Conservation (phyloP, 2,329 filamentous ascomycete genomes). For the Ceratocystis lukuohia region DNA sequence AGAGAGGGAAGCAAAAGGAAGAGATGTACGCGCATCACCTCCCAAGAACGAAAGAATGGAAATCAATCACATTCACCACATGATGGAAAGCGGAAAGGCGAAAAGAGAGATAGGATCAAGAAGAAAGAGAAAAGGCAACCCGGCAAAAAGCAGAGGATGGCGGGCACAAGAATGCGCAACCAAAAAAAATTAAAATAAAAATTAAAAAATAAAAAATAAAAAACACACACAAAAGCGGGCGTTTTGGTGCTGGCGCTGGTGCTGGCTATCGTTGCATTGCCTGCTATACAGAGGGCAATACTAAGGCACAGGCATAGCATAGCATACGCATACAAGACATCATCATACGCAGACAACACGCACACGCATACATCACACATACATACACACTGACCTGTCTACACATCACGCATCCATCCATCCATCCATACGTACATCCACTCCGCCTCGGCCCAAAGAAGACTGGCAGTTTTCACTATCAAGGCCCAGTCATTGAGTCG, state of each 20-base stretch:
- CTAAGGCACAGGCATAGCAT: no score
- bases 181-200: not conserved
- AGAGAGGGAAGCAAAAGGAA: not conserved
- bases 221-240: not conserved
- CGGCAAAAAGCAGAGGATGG: not conserved
- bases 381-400: no score
- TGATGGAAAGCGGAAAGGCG: not conserved
- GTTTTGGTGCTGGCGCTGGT: not conserved
- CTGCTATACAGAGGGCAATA: no score
- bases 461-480: no score
- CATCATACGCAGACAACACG: no score
- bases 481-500: no score
- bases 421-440: no score
- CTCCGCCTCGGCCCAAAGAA: no score
- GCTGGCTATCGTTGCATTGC: not conserved
- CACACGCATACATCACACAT: no score
- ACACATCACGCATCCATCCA: no score
- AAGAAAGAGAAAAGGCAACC: not conserved
- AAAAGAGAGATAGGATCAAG: not conserved
- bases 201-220: not conserved
- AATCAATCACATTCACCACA: not conserved
- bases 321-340: no score
- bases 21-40: not conserved
- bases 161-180: not conserved
- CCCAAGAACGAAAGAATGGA: not conserved